Percentiles rank a stretch among this genome's conserved stretches.
Conservation (phyloP, 495 filamentous ascomycete species). For the Acidiella bohemica region DNA sequence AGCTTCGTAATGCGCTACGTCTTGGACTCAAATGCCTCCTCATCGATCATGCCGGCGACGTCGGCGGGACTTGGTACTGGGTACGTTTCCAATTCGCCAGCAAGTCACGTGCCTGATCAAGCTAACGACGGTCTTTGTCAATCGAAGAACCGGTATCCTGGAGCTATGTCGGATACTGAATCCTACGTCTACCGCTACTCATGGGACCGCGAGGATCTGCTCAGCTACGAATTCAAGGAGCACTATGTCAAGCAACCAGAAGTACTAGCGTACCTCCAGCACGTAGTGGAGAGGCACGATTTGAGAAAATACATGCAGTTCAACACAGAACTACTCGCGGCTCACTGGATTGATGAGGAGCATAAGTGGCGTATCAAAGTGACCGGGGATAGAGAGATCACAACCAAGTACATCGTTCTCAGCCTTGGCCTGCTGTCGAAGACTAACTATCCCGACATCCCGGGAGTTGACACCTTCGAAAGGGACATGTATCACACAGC, state of each 20-base stretch:
- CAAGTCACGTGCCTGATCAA: background rate
- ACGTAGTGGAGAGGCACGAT: constrained; percentile 23
- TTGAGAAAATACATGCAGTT: constrained; percentile 21
- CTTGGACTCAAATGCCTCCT: constrained; percentile 5
- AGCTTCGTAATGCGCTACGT: constrained; percentile 2
- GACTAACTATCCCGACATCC: constrained; percentile 23
- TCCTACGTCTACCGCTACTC: constrained; percentile 14
- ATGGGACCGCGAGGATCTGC: constrained; percentile 15
- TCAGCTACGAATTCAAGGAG: constrained; percentile 5
- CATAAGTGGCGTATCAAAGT: constrained; percentile 20
- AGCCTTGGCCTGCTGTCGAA: constrained; percentile 25
- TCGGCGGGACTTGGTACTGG: constrained; percentile 8
- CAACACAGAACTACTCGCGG: constrained; percentile 17
- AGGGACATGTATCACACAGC: constrained; percentile 38
- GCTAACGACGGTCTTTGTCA: background rate
- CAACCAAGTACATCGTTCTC: constrained; percentile 22
- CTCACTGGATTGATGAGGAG: constrained; percentile 20
- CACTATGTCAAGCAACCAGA: constrained; percentile 5
- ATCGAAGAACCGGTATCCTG: constrained; percentile 1
- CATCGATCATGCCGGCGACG: constrained; percentile 6
- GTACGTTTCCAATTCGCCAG: constrained; percentile 2
- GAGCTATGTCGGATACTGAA: constrained; percentile 9
- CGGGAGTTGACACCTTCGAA: constrained; percentile 27
- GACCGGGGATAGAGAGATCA: constrained; percentile 10
- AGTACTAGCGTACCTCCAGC: constrained; percentile 22